These are phyloP conservation scores for Pisolithus tinctorius DNA, from an alignment of 768 basidiomycete species.

Conservation along the genomic window DNA sequence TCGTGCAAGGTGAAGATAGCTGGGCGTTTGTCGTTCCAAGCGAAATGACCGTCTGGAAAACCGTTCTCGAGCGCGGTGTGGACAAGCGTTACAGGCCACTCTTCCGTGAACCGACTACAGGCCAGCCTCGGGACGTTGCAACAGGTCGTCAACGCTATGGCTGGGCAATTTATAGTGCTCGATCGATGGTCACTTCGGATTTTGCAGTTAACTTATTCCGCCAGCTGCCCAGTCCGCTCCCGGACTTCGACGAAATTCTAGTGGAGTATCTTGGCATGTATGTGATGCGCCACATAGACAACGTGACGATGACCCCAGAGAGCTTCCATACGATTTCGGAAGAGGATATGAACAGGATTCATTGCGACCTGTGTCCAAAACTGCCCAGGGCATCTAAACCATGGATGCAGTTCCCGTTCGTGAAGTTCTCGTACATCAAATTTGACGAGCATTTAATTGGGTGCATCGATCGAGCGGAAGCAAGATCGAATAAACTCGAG, in stretches of 20 bases:
- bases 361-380: constrained; percentile 1
- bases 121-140: neutral
- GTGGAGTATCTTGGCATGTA: constrained; percentile 21
- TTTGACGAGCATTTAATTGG: constrained; percentile 15
- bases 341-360: constrained; percentile 2
- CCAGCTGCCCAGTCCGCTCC: neutral
- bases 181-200: constrained; percentile 9
- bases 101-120: neutral
- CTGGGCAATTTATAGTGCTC: constrained; percentile 6
- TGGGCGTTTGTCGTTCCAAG: constrained; percentile 6
- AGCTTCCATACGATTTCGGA: neutral
- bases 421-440: constrained; percentile 13
- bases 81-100: constrained; percentile 5
- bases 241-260: neutral
- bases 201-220: constrained; percentile 25
- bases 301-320: neutral
- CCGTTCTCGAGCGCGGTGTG: constrained; percentile 9
- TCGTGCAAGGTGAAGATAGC: constrained; percentile 3
- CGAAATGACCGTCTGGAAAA: constrained; percentile 10
- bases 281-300: constrained; percentile 7
- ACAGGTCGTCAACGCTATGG: neutral
- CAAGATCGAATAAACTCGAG: too few species aligned
- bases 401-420: neutral
- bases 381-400: neutral
- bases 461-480: neutral